phyloP scores from a whole-genome alignment of 2,329 filamentous ascomycete genomes.

The Aspergillus aculeatinus region DNA sequence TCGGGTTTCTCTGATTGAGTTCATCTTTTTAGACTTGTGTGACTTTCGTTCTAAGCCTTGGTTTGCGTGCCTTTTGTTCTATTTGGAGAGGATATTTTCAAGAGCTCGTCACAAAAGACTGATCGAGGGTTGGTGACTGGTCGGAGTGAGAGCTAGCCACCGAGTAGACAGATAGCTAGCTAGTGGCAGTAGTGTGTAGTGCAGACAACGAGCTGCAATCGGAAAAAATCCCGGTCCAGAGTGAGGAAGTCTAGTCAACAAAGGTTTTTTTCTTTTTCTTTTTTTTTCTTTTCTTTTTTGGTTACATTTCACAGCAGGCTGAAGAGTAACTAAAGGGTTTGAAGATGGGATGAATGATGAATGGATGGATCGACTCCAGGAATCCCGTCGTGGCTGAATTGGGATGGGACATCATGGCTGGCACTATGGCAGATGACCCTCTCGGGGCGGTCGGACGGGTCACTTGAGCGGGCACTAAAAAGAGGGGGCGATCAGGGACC shows the following conservation, averaged over 20 bases:
- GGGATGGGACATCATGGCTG: neutral
- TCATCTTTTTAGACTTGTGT: conserved; percentile 13
- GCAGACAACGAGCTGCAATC: neutral
- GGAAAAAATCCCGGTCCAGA: conserved; percentile 3
- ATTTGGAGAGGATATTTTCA: neutral
- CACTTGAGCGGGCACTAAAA: conserved; percentile 29
- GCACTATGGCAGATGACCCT: conserved; percentile 25
- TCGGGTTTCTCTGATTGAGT: neutral
- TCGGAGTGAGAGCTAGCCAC: neutral
- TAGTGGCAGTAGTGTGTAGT: too few species aligned
- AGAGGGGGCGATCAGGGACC: conserved; percentile 26
- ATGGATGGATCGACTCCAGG: conserved; percentile 7
- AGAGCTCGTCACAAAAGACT: neutral
- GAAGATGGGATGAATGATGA: neutral
- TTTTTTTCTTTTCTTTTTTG: too few species aligned
- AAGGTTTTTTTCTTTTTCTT: too few species aligned
- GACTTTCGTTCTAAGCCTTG: conserved; percentile 10
- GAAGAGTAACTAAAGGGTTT: neutral
- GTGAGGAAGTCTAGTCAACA: too few species aligned
- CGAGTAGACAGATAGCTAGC: too few species aligned
- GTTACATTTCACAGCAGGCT: too few species aligned
- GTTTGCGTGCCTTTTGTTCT: neutral
- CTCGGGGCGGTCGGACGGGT: conserved; percentile 20
- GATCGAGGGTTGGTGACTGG: neutral
- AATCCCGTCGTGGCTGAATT: conserved; percentile 1